Base-by-base conservation (phyloP, 495 filamentous ascomycete species). In the Usnea hakonensis region DNA sequence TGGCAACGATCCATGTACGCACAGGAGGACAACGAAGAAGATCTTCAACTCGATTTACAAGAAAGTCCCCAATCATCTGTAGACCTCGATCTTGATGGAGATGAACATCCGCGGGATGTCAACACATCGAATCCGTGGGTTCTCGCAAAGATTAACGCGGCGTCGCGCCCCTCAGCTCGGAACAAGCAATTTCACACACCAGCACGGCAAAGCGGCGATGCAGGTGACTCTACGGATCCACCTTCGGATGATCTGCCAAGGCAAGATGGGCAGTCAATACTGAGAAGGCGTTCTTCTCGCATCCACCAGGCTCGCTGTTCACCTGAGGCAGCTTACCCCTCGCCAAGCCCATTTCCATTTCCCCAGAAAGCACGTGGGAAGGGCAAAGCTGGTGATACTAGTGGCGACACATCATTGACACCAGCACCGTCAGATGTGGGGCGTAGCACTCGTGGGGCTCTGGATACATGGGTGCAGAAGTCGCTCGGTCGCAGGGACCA, bases 71-170 rank as follows among this genome's bases (percentile, higher is more conserved):
- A 26, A 30, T 36, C 43, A 26, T 35, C 37, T 6, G 19, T 52
- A n/a, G 65, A 64, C n/a, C 33, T 62, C 11, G 58, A 54, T 14
- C 55, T 35, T 19, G 67, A 62, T 62, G 48, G 64, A 69, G 63
- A 50, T 41, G 64, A 61, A 35, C 35, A 30, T 44, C 40, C 60
- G 40, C 57, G 50, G 60, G 66, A 74, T 50, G 57, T 68, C 43
- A 68, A 63, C 4, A 62, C 77, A 54, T 81, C 76, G 5, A 86
- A 87, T 63, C 85, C 85, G 6, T 86, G 82, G 83, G 71, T 77
- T 0, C 76, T 84, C 54, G 82, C 85, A 10, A 86, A 83, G 65
- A 74, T 84, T 69, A 85, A 79, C 55, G 71, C 81, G 7, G 69
- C 76, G 13, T 55, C 71, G 16, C 62, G 54, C 30, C 35, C 32